Percentiles rank a stretch among this genome's conserved stretches.
Conservation (phyloP, 1,284 basidiomycete genomes). For the Fomitopsis pinicola region DNA sequence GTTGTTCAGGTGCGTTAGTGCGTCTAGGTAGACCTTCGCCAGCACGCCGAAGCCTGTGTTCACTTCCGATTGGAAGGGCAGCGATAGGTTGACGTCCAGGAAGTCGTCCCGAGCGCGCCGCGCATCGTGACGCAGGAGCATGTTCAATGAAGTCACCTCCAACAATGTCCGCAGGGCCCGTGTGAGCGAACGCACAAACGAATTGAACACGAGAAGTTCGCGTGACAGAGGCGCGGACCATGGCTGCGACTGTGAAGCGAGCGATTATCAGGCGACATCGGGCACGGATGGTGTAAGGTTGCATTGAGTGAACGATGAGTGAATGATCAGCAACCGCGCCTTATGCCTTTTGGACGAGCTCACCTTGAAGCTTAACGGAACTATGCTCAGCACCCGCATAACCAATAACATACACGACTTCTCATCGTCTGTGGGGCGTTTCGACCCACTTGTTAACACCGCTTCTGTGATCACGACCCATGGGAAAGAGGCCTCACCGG, state of each 20-base stretch:
- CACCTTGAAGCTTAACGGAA: slow-evolving; percentile 91
- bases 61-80: slow-evolving; percentile 94
- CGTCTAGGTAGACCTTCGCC: slow-evolving; percentile 94
- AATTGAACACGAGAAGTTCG: slow-evolving; percentile 97
- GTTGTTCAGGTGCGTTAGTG: slow-evolving; percentile 83
- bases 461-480: slow-evolving; percentile 18
- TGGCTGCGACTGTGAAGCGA: slow-evolving; percentile 57
- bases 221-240: slow-evolving; percentile 96
- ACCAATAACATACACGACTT: slow-evolving; percentile 91
- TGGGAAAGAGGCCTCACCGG: slow-evolving; percentile 47
- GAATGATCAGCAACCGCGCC: background rate
- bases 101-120: slow-evolving; percentile 85
- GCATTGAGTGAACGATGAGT: background rate
- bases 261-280: slow-evolving; percentile 14
- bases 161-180: slow-evolving; percentile 87
- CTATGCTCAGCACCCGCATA: slow-evolving; percentile 93
- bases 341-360: slow-evolving; percentile 20
- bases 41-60: slow-evolving; percentile 98
- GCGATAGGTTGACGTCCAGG: slow-evolving; percentile 85
- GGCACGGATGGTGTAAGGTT: slow-evolving; percentile 1
- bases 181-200: slow-evolving; percentile 88
- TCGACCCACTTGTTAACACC: slow-evolving; percentile 6
- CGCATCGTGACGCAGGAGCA: slow-evolving; percentile 88
- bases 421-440: slow-evolving; percentile 65
- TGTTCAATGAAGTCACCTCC: slow-evolving; percentile 89